These are phyloP conservation scores for Penicillium sp. DNA, from an alignment of 2,329 filamentous ascomycete species.

Conservation along the genomic window DNA sequence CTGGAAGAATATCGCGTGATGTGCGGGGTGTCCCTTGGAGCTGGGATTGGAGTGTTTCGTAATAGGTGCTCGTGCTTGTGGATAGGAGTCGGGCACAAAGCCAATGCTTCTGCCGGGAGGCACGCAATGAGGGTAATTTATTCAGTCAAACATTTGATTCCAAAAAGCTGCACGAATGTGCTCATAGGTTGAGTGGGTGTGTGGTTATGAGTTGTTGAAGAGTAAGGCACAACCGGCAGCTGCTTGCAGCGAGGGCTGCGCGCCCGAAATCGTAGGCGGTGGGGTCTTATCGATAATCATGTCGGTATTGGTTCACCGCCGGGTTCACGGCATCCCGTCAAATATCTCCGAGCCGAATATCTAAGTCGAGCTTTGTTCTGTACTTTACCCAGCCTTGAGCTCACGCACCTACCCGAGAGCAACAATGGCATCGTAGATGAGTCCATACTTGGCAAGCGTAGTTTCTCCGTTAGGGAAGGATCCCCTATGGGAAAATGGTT, in stretches of 20 bases:
- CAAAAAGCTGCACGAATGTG: background rate
- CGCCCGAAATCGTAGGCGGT: constrained; percentile 13
- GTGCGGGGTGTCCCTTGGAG: background rate
- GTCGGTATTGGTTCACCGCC: background rate
- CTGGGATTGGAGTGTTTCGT: background rate
- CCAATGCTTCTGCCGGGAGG: background rate
- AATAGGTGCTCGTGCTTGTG: background rate
- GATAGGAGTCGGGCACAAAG: background rate
- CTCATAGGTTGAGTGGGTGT: background rate
- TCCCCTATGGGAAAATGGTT: no score
- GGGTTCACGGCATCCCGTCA: no score
- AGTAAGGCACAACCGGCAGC: constrained; percentile 3
- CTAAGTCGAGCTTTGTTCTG: background rate
- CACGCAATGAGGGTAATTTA: background rate
- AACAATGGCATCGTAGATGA: no score
- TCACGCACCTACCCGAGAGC: no score
- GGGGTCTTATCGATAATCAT: constrained; percentile 18
- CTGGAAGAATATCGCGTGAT: background rate
- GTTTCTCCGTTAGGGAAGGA: no score
- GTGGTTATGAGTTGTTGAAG: constrained; percentile 3
- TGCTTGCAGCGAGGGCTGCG: constrained; percentile 20
- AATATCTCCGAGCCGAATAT: no score
- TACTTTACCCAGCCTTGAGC: no score
- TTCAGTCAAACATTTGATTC: background rate
- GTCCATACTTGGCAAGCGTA: no score